A percentile compares a stretch with the other conserved stretches of the same genome.
phyloP scores from a whole-genome alignment of 768 basidiomycete species.

The Kwoniella botswanensis region DNA sequence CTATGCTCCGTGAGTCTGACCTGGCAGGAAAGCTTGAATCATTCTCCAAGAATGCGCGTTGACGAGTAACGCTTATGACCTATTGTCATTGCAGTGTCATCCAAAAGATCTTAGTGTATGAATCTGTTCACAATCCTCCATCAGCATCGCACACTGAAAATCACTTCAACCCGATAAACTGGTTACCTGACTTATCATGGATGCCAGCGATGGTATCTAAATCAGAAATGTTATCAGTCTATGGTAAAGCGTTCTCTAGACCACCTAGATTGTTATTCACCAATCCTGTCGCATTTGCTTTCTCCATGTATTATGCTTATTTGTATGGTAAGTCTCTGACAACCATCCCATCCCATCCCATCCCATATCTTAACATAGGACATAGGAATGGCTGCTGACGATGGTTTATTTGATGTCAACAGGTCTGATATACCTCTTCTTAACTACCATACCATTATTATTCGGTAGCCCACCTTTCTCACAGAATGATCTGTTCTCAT shows the following conservation, averaged over 20 bases:
- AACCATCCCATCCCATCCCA: background rate
- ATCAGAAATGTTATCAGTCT: slow-evolving; percentile 38
- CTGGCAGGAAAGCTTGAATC: background rate
- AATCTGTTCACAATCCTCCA: slow-evolving; percentile 25
- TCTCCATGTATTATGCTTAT: slow-evolving; percentile 52
- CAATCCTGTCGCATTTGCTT: slow-evolving; percentile 51
- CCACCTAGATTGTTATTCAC: slow-evolving; percentile 48
- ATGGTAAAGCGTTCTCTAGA: slow-evolving; percentile 44
- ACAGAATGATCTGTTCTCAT: slow-evolving; percentile 38
- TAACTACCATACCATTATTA: slow-evolving; percentile 46
- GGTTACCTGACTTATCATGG: slow-evolving; percentile 43
- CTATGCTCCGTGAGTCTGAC: slow-evolving; percentile 47
- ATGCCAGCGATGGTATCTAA: slow-evolving; percentile 49
- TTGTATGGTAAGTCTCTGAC: slow-evolving; percentile 45
- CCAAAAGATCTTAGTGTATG: slow-evolving; percentile 45
- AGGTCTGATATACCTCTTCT: slow-evolving; percentile 52
- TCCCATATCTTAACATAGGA: background rate
- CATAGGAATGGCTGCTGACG: background rate
- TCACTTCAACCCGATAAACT: background rate
- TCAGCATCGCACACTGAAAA: background rate
- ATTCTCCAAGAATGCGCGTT: background rate
- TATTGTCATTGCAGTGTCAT: slow-evolving; percentile 30
- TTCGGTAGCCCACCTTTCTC: slow-evolving; percentile 48
- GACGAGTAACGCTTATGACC: background rate
- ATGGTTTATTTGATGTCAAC: too few species aligned